Conservation (phyloP, 2,329 filamentous ascomycete species). For the Escovopsis weberi region DNA sequence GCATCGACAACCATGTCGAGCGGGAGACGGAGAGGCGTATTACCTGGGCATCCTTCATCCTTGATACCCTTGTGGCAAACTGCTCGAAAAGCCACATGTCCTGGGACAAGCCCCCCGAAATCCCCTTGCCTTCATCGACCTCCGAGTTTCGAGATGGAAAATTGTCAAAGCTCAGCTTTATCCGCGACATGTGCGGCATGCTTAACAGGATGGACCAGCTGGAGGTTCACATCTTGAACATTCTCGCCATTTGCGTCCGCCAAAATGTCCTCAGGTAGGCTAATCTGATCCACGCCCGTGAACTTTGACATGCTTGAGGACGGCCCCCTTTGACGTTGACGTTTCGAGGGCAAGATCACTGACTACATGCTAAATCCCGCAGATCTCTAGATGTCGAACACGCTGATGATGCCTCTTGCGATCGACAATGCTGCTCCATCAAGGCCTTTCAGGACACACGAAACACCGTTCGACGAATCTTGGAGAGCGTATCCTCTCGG, state of each 20-base stretch:
- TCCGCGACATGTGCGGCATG: slow-evolving; percentile 5
- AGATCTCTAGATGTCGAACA: too few species aligned
- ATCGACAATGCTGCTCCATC: too few species aligned
- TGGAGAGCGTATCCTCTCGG: too few species aligned
- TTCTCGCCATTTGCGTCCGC: background rate
- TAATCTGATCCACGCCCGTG: too few species aligned
- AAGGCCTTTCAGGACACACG: too few species aligned
- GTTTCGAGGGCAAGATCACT: too few species aligned
- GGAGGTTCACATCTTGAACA: slow-evolving; percentile 3
- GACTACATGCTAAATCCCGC: too few species aligned
- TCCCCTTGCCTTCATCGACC: slow-evolving; percentile 9
- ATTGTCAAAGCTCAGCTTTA: slow-evolving; percentile 3
- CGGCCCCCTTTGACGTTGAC: too few species aligned
- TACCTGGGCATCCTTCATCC: slow-evolving; percentile 12
- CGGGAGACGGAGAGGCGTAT: slow-evolving; percentile 10
- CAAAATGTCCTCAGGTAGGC: too few species aligned
- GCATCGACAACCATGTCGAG: slow-evolving; percentile 5
- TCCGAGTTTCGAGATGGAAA: slow-evolving; percentile 5
- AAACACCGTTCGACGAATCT: too few species aligned
- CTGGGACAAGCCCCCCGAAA: slow-evolving; percentile 8
- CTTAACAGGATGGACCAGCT: slow-evolving; percentile 4
- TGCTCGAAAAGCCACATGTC: slow-evolving; percentile 10
- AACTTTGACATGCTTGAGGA: too few species aligned
- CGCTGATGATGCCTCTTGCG: too few species aligned
- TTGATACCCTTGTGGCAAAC: slow-evolving; percentile 9